These are phyloP conservation scores for Botrytis galanthina DNA, from an alignment of 2,329 filamentous ascomycete genomes.

Conservation along the genomic window DNA sequence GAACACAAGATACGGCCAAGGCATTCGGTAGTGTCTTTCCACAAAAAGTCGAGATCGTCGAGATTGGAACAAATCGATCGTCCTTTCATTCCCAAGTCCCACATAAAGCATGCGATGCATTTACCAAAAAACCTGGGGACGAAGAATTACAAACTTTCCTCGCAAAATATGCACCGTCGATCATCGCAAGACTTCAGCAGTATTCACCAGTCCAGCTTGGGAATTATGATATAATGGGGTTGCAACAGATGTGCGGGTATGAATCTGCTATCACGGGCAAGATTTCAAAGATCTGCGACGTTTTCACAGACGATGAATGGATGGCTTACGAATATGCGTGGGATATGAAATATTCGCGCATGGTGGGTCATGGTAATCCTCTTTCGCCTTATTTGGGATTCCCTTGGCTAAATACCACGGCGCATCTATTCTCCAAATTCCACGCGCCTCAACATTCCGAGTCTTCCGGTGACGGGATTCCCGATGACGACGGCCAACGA, in stretches of 20 bases:
- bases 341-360: conserved; percentile 63
- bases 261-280: conserved; percentile 54
- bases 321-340: conserved; percentile 65
- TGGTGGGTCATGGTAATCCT: conserved; percentile 61
- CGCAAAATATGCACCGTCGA: conserved; percentile 57
- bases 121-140: conserved; percentile 35
- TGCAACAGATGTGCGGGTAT: conserved; percentile 57
- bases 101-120: conserved; percentile 61
- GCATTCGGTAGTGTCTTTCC: conserved; percentile 35
- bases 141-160: conserved; percentile 41
- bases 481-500: conserved; percentile 47
- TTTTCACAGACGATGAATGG: conserved; percentile 62
- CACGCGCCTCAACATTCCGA: conserved; percentile 26
- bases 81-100: conserved; percentile 41
- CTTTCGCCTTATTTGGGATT: conserved; percentile 59
- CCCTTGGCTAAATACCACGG: conserved; percentile 58
- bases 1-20: conserved; percentile 36
- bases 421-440: conserved; percentile 45
- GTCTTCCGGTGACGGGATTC: conserved; percentile 16
- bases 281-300: conserved; percentile 59
- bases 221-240: conserved; percentile 58
- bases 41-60: conserved; percentile 33
- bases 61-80: conserved; percentile 52
- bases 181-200: conserved; percentile 55
- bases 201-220: conserved; percentile 61